Evolutionary conservation across 2,329 filamentous ascomycete species (phyloP).

Genomic region (Fusarium sororula): DNA sequence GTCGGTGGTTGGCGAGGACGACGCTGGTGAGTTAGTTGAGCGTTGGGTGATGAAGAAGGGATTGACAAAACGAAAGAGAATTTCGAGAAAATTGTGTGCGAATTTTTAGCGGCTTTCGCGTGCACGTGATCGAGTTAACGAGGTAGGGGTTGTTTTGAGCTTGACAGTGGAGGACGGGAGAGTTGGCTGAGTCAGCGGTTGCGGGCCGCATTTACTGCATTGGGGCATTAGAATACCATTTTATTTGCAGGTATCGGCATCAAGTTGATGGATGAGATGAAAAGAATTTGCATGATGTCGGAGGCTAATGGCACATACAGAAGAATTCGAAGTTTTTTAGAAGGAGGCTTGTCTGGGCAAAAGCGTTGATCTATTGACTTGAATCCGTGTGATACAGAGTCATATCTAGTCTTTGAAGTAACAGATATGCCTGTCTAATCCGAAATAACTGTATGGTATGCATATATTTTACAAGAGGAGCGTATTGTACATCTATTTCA

Average conservation of each 20-base stretch:
- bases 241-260: not conserved
- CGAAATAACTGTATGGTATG: constrained; percentile 6
- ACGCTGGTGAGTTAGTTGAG: constrained; percentile 40
- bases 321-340: too few relatives aligned
- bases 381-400: not conserved
- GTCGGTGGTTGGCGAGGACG: constrained; percentile 47
- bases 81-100: constrained; percentile 26
- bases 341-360: too few relatives aligned
- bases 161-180: not conserved
- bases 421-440: not conserved
- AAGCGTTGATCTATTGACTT: not conserved
- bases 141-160: not conserved
- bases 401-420: not conserved
- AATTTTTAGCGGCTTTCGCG: constrained; percentile 44
- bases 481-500: too few relatives aligned
- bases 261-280: not conserved
- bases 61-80: constrained; percentile 29
- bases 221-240: not conserved
- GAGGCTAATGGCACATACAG: not conserved
- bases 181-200: not conserved
- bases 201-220: constrained; percentile 12
- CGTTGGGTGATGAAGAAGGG: constrained; percentile 44
- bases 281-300: not conserved
- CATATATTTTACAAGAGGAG: constrained; percentile 28
- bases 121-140: constrained; percentile 45